Evolutionary conservation across 164 flowering plant species (phyloP).

Genomic region (Macadamia tetraphylla): DNA sequence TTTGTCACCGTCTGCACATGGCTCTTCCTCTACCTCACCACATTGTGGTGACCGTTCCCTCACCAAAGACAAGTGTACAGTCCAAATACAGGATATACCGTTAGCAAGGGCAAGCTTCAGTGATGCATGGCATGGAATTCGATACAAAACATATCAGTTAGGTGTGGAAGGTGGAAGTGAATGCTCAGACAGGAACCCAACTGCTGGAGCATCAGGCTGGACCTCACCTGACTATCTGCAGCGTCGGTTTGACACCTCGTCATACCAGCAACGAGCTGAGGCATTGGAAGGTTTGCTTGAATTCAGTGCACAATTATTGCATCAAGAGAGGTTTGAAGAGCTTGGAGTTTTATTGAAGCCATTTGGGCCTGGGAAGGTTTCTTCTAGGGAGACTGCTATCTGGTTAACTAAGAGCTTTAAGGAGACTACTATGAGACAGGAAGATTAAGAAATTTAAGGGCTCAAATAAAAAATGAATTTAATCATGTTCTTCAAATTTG

Average conservation of each 20-base stretch:
- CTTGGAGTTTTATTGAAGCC: conserved; percentile 86
- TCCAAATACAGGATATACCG: conserved; percentile 38
- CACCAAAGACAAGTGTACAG: conserved; percentile 73
- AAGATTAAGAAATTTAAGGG: background rate
- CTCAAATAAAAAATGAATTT: background rate
- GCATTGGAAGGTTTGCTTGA: conserved; percentile 96
- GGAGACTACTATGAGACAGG: conserved; percentile 38
- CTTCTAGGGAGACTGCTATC: conserved; percentile 95
- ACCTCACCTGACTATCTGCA: conserved; percentile 48
- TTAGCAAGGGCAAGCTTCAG: conserved; percentile 25
- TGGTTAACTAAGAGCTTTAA: conserved; percentile 97
- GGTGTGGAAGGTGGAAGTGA: conserved; percentile 45
- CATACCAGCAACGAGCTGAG: conserved; percentile 91
- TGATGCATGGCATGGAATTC: conserved; percentile 39
- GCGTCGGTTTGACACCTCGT: conserved; percentile 68
- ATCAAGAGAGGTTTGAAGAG: conserved; percentile 84
- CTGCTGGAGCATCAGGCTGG: conserved; percentile 45
- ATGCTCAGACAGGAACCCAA: conserved; percentile 51
- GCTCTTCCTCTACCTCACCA: conserved; percentile 44
- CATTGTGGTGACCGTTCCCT: conserved; percentile 45
- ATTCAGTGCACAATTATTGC: conserved; percentile 83
- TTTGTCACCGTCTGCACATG: conserved; percentile 42
- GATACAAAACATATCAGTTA: conserved; percentile 19
- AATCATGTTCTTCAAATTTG: conserved; percentile 1
- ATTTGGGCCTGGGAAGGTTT: conserved; percentile 93